phyloP scores from a whole-genome alignment of 208 protist genomes.

The Crithidia thermophila region DNA sequence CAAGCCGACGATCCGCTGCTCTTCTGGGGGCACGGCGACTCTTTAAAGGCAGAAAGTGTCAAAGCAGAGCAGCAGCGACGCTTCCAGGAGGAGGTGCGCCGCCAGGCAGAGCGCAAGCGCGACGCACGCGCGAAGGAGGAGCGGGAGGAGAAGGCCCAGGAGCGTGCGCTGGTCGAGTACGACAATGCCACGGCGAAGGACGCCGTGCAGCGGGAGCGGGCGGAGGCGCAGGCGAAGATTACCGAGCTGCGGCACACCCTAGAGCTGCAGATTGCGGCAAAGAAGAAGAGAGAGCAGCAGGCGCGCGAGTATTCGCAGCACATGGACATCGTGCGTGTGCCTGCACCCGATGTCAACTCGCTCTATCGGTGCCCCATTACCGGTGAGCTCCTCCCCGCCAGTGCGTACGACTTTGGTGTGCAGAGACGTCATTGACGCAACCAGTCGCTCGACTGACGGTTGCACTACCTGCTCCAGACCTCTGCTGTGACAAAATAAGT shows the following conservation, averaged over 20 bases:
- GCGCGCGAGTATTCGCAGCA: neutral
- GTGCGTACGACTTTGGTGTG: constrained; percentile 56
- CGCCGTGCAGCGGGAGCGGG: constrained; percentile 16
- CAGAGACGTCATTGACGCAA: neutral
- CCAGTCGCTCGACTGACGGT: too few species aligned
- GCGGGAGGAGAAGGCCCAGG: constrained; percentile 20
- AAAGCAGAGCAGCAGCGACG: constrained; percentile 9
- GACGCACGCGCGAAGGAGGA: constrained; percentile 3
- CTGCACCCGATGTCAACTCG: constrained; percentile 19
- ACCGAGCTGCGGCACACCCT: constrained; percentile 20
- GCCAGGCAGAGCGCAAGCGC: constrained; percentile 34
- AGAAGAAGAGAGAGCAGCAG: constrained; percentile 1
- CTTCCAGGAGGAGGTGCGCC: constrained; percentile 33
- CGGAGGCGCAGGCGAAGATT: constrained; percentile 14
- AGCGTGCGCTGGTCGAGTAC: constrained; percentile 22
- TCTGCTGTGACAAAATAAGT: too few species aligned
- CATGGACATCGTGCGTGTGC: neutral
- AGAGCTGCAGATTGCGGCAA: constrained; percentile 25
- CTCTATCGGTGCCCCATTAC: constrained; percentile 77
- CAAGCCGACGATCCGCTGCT: constrained; percentile 7
- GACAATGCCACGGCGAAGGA: constrained; percentile 20
- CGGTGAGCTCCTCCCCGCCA: constrained; percentile 47
- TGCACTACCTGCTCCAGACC: too few species aligned
- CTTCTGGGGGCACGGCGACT: constrained; percentile 21
- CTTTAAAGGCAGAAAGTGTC: neutral